Percentiles rank a stretch among this genome's conserved stretches.
Evolutionary conservation across 306 rosid genomes (phyloP).

Genomic region (Bauhinia variegata): DNA sequence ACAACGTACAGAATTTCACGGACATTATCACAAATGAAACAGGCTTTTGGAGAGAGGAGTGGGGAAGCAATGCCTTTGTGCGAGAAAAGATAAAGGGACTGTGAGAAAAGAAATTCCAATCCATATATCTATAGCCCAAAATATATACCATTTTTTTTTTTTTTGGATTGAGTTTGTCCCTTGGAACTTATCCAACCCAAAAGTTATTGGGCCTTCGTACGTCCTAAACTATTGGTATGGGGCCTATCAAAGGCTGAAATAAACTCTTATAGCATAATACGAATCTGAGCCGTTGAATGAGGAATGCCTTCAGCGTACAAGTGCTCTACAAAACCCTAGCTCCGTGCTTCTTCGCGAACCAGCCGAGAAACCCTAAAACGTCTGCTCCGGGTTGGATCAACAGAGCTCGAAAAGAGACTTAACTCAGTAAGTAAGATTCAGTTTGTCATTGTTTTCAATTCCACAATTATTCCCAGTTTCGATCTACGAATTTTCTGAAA

Average conservation of each 20-base stretch:
- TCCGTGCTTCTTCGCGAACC: background rate
- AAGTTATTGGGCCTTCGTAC: too few species aligned
- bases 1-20: too few species aligned
- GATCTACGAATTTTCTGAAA: background rate
- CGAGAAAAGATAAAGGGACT: too few species aligned
- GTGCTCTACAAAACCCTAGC: slow-evolving; percentile 45
- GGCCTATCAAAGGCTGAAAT: slow-evolving; percentile 27
- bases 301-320: background rate
- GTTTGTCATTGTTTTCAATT: background rate
- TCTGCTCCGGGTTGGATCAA: background rate
- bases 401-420: slow-evolving; percentile 3
- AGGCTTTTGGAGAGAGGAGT: too few species aligned
- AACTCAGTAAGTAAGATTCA: slow-evolving; percentile 11
- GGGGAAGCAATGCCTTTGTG: too few species aligned
- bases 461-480: too few species aligned
- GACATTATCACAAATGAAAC: too few species aligned
- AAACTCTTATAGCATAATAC: fast-evolving
- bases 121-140: too few species aligned
- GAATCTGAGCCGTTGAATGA: slow-evolving; percentile 30
- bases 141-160: too few species aligned
- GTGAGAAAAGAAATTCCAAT: too few species aligned
- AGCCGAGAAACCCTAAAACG: slow-evolving; percentile 35
- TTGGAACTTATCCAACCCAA: background rate
- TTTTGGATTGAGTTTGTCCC: too few species aligned
- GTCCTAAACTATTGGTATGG: too few species aligned